These are phyloP conservation scores for Aspergillus tanneri DNA, from an alignment of 2,329 filamentous ascomycete species.

Conservation along the genomic window DNA sequence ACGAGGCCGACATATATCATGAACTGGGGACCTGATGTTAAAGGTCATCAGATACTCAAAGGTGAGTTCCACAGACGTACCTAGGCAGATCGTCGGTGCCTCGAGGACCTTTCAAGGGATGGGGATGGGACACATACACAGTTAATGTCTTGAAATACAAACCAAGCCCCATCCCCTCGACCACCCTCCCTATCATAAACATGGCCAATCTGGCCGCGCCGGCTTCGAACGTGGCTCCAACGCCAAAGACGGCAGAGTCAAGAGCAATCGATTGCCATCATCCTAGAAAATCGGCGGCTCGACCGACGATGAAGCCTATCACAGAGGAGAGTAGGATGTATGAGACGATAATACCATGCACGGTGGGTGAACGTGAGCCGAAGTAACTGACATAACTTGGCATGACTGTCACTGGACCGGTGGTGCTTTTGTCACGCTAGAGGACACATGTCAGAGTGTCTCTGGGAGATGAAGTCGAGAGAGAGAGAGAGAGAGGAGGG, in stretches of 20 bases:
- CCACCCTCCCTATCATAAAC: neutral
- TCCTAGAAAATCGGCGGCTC: neutral
- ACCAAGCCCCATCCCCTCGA: neutral
- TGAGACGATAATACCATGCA: conserved; percentile 1
- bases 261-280: neutral
- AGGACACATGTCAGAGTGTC: too few species aligned
- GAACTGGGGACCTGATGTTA: neutral
- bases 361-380: neutral
- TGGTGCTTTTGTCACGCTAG: neutral
- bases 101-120: neutral
- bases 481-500: neutral
- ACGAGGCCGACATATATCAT: neutral
- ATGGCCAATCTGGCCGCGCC: neutral
- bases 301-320: neutral
- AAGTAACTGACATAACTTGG: neutral
- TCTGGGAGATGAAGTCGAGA: neutral
- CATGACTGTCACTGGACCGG: neutral
- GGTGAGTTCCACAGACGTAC: neutral
- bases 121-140: neutral
- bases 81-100: neutral
- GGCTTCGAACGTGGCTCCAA: neutral
- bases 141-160: neutral
- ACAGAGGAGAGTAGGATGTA: neutral
- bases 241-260: neutral
- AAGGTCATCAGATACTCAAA: neutral